Evolutionary conservation across 2,329 filamentous ascomycete species (phyloP).

Genomic region (Clonostachys sp.): DNA sequence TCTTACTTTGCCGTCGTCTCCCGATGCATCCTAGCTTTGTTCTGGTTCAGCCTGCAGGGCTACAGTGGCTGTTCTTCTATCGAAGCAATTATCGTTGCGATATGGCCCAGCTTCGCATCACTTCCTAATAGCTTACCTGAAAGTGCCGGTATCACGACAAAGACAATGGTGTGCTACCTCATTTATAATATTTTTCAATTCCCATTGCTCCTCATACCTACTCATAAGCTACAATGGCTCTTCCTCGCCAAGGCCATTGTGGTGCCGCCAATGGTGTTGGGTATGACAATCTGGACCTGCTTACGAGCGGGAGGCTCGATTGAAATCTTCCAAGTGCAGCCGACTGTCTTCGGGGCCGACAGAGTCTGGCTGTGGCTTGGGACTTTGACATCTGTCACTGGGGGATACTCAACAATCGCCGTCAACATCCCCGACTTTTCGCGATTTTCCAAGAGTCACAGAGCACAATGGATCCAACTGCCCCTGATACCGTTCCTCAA

Average conservation of each 20-base stretch:
- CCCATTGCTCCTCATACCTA: slow-evolving; percentile 28
- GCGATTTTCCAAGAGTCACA: neutral
- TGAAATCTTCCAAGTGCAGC: neutral
- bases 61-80: slow-evolving; percentile 19
- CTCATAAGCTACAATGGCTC: slow-evolving; percentile 25
- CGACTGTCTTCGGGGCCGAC: neutral
- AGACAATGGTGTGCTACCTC: slow-evolving; percentile 34
- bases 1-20: slow-evolving; percentile 21
- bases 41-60: slow-evolving; percentile 20
- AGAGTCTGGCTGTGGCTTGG: neutral
- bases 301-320: neutral
- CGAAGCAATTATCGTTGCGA: slow-evolving; percentile 23
- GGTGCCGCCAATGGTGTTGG: slow-evolving; percentile 7
- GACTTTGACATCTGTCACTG: neutral
- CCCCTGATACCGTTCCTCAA: slow-evolving; percentile 36
- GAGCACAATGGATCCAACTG: neutral
- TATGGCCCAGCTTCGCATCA: slow-evolving; percentile 24
- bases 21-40: slow-evolving; percentile 19
- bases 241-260: slow-evolving; percentile 25
- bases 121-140: slow-evolving; percentile 15
- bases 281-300: slow-evolving; percentile 22
- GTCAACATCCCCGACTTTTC: slow-evolving; percentile 1
- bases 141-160: slow-evolving; percentile 14
- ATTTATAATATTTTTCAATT: slow-evolving; percentile 42
- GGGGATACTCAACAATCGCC: neutral